phyloP scores from a whole-genome alignment of 176 grass and related monocot species.

The Oryza rufipogon region DNA sequence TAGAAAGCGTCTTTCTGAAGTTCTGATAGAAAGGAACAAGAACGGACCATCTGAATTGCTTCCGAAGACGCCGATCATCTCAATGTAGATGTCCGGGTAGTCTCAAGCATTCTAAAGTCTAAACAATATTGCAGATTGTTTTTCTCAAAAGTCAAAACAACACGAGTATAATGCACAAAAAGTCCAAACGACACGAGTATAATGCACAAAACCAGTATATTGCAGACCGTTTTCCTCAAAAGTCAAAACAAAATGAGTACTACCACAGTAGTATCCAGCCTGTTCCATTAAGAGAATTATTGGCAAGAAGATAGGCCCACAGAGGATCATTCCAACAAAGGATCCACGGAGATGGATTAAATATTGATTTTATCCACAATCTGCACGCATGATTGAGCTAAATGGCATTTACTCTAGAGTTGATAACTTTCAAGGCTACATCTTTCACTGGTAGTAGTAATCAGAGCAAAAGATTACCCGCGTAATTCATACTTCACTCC shows the following conservation, averaged over 20 bases:
- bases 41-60: neutral
- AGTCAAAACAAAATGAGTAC: neutral
- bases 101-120: neutral
- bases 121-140: neutral
- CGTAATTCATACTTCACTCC: neutral
- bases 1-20: neutral
- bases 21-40: neutral
- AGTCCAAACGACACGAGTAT: neutral
- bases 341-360: neutral
- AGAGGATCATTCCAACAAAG: too few species aligned
- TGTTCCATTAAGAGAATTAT: neutral
- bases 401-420: constrained; percentile 1
- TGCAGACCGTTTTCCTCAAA: neutral
- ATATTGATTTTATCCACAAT: neutral
- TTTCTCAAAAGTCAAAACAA: neutral
- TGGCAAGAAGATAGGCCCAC: neutral
- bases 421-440: constrained; percentile 30
- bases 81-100: neutral
- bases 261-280: neutral
- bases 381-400: constrained; percentile 1
- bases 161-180: neutral
- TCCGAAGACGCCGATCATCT: neutral
- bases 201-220: neutral
- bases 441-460: neutral
- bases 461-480: neutral